Conservation (phyloP, 352 stramenopile species). For the Phytophthora gonapodyides region DNA sequence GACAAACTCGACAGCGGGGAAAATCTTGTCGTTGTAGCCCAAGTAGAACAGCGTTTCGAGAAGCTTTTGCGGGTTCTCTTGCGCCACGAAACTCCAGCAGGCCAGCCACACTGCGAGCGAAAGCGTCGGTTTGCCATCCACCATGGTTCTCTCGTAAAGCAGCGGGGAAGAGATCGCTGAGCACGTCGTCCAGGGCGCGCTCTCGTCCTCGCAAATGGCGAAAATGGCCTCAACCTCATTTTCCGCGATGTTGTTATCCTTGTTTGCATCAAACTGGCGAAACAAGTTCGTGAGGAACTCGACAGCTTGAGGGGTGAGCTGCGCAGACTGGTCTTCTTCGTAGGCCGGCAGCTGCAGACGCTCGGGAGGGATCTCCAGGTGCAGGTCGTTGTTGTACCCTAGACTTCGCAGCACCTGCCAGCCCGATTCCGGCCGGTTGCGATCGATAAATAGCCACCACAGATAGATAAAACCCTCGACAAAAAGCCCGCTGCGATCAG, state of each 20-base stretch:
- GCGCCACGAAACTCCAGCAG: slow-evolving; percentile 73
- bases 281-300: slow-evolving; percentile 81
- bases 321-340: slow-evolving; percentile 78
- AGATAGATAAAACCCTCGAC: slow-evolving; percentile 85
- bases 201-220: slow-evolving; percentile 77
- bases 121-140: slow-evolving; percentile 59
- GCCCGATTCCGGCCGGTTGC: slow-evolving; percentile 87
- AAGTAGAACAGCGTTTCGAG: slow-evolving; percentile 84
- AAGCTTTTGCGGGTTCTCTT: slow-evolving; percentile 76
- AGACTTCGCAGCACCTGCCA: slow-evolving; percentile 86
- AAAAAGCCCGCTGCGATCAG: slow-evolving; percentile 67
- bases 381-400: slow-evolving; percentile 82
- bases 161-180: slow-evolving; percentile 60
- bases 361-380: slow-evolving; percentile 77
- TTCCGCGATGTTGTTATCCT: slow-evolving; percentile 71
- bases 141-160: slow-evolving; percentile 54
- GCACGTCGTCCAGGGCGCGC: slow-evolving; percentile 71
- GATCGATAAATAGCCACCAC: slow-evolving; percentile 90
- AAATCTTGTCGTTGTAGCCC: slow-evolving; percentile 79
- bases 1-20: slow-evolving; percentile 65
- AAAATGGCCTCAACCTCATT: slow-evolving; percentile 83
- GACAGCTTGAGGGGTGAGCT: slow-evolving; percentile 68
- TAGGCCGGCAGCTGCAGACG: slow-evolving; percentile 54
- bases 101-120: slow-evolving; percentile 68
- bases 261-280: slow-evolving; percentile 84